Evolutionary conservation across 2,329 filamentous ascomycete species (phyloP).

Genomic region (Chaetoscypha palmicola): DNA sequence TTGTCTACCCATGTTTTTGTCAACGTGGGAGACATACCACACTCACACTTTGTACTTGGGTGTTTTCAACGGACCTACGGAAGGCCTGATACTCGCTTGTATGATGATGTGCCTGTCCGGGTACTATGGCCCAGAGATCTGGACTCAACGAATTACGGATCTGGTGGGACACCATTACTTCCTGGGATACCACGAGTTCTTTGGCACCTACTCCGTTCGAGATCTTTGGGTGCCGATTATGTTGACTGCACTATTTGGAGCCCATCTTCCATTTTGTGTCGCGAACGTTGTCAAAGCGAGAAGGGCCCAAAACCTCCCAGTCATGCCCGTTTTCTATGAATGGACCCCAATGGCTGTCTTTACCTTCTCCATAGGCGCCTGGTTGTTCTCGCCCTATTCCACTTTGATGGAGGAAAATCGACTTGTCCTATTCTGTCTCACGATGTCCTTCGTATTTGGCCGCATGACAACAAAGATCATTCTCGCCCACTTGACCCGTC

Average conservation of each 20-base stretch:
- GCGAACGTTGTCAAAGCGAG: conserved; percentile 77
- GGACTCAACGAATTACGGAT: conserved; percentile 67
- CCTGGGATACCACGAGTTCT: conserved; percentile 46
- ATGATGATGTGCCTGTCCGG: conserved; percentile 80
- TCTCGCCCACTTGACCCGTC: conserved; percentile 83
- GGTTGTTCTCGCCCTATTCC: conserved; percentile 87
- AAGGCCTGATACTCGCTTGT: conserved; percentile 86
- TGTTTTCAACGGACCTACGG: conserved; percentile 94
- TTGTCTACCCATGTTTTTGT: conserved; percentile 97
- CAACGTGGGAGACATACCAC: conserved; percentile 99
- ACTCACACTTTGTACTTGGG: conserved; percentile 95
- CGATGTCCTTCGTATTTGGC: conserved; percentile 94
- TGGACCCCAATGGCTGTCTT: conserved; percentile 89
- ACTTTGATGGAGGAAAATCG: conserved; percentile 76
- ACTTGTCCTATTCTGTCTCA: conserved; percentile 84
- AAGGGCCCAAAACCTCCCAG: conserved; percentile 60
- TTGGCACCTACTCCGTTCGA: conserved; percentile 68
- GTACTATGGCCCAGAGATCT: conserved; percentile 81
- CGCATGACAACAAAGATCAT: conserved; percentile 99
- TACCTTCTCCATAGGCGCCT: conserved; percentile 65
- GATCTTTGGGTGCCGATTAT: conserved; percentile 82
- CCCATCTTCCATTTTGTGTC: conserved; percentile 84
- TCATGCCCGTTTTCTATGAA: conserved; percentile 81
- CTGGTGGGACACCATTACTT: conserved; percentile 54
- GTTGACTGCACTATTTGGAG: conserved; percentile 55